Evolutionary conservation across 805 yeast genomes (phyloP), one percentile per base, ranked within the genome.

Genomic region (Kazachstania martiniae): DNA sequence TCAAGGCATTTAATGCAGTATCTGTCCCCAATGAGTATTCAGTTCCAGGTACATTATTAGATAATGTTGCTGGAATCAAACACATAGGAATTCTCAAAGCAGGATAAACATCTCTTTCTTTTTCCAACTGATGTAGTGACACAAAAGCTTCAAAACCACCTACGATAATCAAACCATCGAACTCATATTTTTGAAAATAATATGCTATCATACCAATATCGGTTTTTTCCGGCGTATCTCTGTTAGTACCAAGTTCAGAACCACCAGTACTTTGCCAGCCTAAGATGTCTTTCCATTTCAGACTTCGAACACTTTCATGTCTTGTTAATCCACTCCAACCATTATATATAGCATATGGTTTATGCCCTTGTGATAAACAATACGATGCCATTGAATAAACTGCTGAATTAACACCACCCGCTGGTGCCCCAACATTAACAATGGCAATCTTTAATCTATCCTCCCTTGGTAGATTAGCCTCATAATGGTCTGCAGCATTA

Each of bases 121-220:
- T 59, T 43, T 75, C 73, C 46, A 81, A 64, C 59, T 79, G 74
- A 48, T 77, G 68, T 46, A 81, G 63, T 6, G 89, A 72, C n/a
- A 68, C 66, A 46, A 78, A 78, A 4, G 82, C 83, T 59, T 81
- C 93, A 52, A 81, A 81, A 1, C 93, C 93, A 50, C 93, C 93
- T 43, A 80, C 76, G 15, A 81, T 60, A 30, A 81, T 61, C 49
- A 81, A 63, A 18, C 91, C 93, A 44, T 81, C 75, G 44, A 81
- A 67, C 30, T 68, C 58, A 56, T 71, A 72, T 47, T 78, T 75
- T 52, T 77, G 79, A 46, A 81, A 72, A 46, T 77, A 70, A 55
- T 70, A 80, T 1, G 89, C 87, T 34, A 81, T 68, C 53, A 70
- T 61, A 28, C 89, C 91, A 36, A 72, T 62, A 57, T 80, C 78